These are phyloP conservation scores for Ogataea ramenticola DNA, from an alignment of 805 yeast species.

Conservation along the genomic window DNA sequence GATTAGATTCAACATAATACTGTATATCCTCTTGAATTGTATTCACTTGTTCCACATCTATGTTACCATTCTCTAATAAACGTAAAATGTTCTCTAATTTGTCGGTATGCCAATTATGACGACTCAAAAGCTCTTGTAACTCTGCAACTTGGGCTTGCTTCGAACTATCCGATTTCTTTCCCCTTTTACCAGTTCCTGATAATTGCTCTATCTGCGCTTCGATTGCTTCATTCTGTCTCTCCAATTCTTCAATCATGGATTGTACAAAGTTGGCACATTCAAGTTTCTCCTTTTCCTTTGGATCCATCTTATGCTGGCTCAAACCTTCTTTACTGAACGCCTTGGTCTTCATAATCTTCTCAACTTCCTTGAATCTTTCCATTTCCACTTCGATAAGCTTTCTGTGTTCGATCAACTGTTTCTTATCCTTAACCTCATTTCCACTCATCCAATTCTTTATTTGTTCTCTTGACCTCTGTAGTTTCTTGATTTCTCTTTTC, in stretches of 20 bases:
- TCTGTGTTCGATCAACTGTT: conserved; percentile 70
- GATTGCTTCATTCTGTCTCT: conserved; percentile 69
- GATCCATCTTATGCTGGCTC: conserved; percentile 63
- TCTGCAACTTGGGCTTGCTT: conserved; percentile 57
- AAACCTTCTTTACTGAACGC: conserved; percentile 92
- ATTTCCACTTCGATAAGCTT: conserved; percentile 66
- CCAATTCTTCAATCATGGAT: conserved; percentile 69
- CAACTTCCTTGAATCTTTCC: conserved; percentile 95
- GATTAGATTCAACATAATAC: conserved; percentile 90
- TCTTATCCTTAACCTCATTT: conserved; percentile 86
- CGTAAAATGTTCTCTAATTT: conserved; percentile 74
- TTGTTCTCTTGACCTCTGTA: conserved; percentile 91
- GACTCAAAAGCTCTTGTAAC: conserved; percentile 52
- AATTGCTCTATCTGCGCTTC: conserved; percentile 64
- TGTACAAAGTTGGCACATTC: conserved; percentile 67
- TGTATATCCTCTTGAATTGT: conserved; percentile 82
- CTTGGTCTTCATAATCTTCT: conserved; percentile 86
- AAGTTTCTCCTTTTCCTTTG: conserved; percentile 71
- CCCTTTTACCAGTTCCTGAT: conserved; percentile 44
- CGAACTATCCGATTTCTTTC: conserved; percentile 40
- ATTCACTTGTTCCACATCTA: conserved; percentile 71
- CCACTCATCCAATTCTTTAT: conserved; percentile 92
- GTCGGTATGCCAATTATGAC: conserved; percentile 73
- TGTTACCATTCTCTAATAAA: conserved; percentile 68
- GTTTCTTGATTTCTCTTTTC: conserved; percentile 89